Conservation (phyloP, 352 stramenopile species). For the Phytophthora sojae region DNA sequence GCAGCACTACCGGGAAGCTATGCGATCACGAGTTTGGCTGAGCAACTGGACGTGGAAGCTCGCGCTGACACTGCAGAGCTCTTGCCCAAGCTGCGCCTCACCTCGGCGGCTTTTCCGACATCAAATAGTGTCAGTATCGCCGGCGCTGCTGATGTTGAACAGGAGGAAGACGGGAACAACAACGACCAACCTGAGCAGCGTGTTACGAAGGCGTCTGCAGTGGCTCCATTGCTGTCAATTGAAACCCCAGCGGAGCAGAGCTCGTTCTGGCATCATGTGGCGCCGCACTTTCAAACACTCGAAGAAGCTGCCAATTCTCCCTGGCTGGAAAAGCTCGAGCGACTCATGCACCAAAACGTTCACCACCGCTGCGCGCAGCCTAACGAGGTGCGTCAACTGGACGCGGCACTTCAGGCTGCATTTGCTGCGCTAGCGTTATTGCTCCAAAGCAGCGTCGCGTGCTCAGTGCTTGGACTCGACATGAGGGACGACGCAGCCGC, state of each 20-base stretch:
- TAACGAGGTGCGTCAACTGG: slow-evolving; percentile 38
- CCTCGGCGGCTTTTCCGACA: slow-evolving; percentile 13
- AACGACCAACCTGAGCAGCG: slow-evolving; percentile 34
- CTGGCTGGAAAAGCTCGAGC: slow-evolving; percentile 51
- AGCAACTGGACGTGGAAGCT: slow-evolving; percentile 46
- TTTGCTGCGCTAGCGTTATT: slow-evolving; percentile 19
- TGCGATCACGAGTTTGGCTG: slow-evolving; percentile 38
- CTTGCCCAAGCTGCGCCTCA: slow-evolving; percentile 27
- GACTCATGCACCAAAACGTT: slow-evolving; percentile 62
- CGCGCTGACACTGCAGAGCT: slow-evolving; percentile 8
- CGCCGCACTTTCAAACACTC: slow-evolving; percentile 32
- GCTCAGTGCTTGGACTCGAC: slow-evolving; percentile 11
- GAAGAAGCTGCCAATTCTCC: slow-evolving; percentile 35
- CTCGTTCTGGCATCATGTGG: slow-evolving; percentile 32
- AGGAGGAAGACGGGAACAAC: slow-evolving; percentile 37
- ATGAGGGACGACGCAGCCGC: slow-evolving; percentile 20
- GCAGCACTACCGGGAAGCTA: slow-evolving; percentile 21
- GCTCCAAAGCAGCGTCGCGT: slow-evolving; percentile 26
- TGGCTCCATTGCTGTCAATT: neutral
- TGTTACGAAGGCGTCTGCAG: slow-evolving; percentile 1
- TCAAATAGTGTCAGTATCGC: slow-evolving; percentile 1
- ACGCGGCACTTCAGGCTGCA: slow-evolving; percentile 41
- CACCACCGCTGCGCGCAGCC: slow-evolving; percentile 59
- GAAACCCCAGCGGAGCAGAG: slow-evolving; percentile 9
- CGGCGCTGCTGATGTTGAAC: neutral